Evolutionary conservation across 2,329 filamentous ascomycete species (phyloP).

Genomic region (Colletotrichum sp.): DNA sequence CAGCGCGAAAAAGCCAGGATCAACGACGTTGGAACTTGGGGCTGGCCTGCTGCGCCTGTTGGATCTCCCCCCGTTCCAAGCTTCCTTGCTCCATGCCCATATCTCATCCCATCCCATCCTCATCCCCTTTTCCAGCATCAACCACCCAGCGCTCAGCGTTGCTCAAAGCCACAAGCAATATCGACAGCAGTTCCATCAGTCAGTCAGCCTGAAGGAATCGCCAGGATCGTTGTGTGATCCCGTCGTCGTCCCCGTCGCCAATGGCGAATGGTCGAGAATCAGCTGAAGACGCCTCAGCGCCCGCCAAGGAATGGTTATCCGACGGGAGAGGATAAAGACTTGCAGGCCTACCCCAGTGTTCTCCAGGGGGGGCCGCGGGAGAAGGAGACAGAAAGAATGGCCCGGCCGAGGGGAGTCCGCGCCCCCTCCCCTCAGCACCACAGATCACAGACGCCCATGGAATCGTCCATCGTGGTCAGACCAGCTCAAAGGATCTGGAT

Average conservation of each 20-base stretch:
- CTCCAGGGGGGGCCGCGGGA: background rate
- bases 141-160: background rate
- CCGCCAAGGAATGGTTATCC: slow-evolving; percentile 15
- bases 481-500: background rate
- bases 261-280: background rate
- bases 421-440: background rate
- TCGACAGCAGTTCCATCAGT: background rate
- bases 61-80: background rate
- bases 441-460: background rate
- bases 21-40: background rate
- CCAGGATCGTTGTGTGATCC: background rate
- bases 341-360: slow-evolving; percentile 16
- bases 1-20: background rate
- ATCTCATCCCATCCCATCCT: background rate
- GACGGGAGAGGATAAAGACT: background rate
- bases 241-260: background rate
- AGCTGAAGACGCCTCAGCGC: slow-evolving; percentile 2
- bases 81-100: background rate
- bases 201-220: background rate
- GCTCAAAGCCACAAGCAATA: background rate
- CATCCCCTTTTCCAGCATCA: background rate
- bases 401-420: background rate
- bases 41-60: background rate
- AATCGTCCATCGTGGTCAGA: background rate
- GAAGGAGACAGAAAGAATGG: background rate